phyloP scores from a whole-genome alignment of 129 eudicot species.

The Centaurea solstitialis region DNA sequence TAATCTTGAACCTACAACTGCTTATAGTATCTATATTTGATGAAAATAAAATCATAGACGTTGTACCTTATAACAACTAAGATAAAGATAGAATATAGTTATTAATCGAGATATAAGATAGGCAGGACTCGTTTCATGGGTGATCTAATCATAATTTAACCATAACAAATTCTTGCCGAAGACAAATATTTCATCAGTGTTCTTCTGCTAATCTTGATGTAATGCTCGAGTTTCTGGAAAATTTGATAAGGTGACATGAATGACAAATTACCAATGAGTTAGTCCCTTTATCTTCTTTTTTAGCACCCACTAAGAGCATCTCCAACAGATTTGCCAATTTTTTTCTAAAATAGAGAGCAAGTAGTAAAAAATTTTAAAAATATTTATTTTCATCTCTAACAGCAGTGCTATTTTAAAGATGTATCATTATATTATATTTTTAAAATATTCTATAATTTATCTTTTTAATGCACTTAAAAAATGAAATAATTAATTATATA shows the following conservation, averaged over 20 bases:
- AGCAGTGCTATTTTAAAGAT: no score
- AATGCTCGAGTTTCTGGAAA: neutral
- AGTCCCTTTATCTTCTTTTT: neutral
- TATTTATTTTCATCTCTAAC: no score
- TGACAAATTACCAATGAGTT: neutral
- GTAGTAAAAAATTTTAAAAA: no score
- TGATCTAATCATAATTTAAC: neutral
- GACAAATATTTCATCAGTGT: neutral
- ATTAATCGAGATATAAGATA: no score
- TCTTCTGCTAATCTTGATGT: neutral
- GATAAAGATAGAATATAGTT: neutral
- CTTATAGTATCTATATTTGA: neutral
- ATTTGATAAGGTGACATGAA: no score
- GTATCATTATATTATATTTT: no score
- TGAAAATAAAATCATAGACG: neutral
- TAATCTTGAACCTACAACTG: neutral
- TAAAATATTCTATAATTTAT: no score
- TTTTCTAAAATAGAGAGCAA: no score
- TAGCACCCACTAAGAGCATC: neutral
- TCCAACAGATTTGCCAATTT: no score
- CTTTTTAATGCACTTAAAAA: no score
- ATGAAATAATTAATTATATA: no score
- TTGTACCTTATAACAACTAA: no score
- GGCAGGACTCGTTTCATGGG: neutral
- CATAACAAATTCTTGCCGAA: neutral